A percentile compares a stretch with the other conserved stretches of the same genome.
Evolutionary conservation across 2,329 filamentous ascomycete genomes (phyloP).

Genomic region (Arthroderma uncinatum): DNA sequence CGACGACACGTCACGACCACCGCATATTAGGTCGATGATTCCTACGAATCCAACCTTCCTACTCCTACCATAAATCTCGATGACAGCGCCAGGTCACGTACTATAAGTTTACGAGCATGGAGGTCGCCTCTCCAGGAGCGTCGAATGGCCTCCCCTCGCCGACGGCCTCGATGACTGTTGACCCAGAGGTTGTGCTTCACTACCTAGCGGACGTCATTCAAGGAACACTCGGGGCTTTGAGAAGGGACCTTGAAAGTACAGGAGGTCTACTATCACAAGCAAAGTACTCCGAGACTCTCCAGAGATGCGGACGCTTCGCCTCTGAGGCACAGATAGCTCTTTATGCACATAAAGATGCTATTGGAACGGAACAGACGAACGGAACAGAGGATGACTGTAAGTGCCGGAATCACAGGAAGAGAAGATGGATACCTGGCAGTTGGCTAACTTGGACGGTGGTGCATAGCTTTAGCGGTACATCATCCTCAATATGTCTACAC

Average conservation of each 20-base stretch:
- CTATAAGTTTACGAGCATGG: constrained; percentile 19
- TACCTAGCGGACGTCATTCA: constrained; percentile 60
- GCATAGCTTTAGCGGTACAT: constrained; percentile 18
- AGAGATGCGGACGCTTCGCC: constrained; percentile 80
- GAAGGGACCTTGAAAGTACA: constrained; percentile 64
- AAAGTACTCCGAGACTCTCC: constrained; percentile 65
- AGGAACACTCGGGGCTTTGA: constrained; percentile 62
- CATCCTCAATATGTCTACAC: constrained; percentile 56
- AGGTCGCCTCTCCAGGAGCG: constrained; percentile 18
- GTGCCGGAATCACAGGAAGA: constrained; percentile 9
- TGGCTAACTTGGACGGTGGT: background rate
- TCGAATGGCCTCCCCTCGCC: constrained; percentile 15
- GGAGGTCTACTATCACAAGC: constrained; percentile 72
- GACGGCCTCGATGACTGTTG: constrained; percentile 34
- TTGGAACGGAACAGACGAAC: constrained; percentile 41
- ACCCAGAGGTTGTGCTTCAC: constrained; percentile 59
- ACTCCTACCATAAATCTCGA: constrained; percentile 20
- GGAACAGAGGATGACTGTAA: constrained; percentile 32
- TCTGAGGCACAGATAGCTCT: constrained; percentile 76
- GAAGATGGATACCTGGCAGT: background rate
- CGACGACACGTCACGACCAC: constrained; percentile 9
- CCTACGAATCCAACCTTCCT: constrained; percentile 6
- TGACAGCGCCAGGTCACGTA: constrained; percentile 20
- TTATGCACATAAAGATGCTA: constrained; percentile 63
- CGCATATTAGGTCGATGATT: constrained; percentile 15